Evolutionary conservation across 129 eudicot species (phyloP), one percentile per base, ranked within the genome.

Genomic region (Artemisia argyi): DNA sequence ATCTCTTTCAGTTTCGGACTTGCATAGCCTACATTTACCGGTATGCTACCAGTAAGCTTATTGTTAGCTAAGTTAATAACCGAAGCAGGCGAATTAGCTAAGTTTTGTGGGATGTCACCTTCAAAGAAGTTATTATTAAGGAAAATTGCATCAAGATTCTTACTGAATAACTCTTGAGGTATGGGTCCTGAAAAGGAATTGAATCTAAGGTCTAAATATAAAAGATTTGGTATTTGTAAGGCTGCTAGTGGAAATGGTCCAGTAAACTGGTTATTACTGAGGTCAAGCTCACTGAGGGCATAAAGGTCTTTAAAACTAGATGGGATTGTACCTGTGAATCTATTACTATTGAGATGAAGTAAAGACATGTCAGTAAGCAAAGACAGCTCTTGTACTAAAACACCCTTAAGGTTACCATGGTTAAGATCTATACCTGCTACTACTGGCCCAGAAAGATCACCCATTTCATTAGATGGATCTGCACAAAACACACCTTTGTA

Each of bases 401-500:
- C 77, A 13, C 98, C 98, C 73, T 77, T 65, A 9, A 93, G 84
- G 70, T 90, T 87, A 11, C 89, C 98, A 79, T 82, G 95, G 86
- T 93, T 93, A 65, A 93, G 98, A 87, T 93, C 98, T 76, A 93
- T 87, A 48, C 87, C 97, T 54, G 97, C 83, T 12, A 93, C 89
- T 5, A 83, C 83, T 12, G 69, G 80, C 16, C 73, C 81, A 1
- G 85, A 39, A 12, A 89, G 80, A 69, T 71, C 87, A 61, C 93
- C 92, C 76, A 75, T 68, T 39, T 53, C 71, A 48, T 77, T 77
- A 30, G 60, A 70, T 22, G 87, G 78, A 66, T 85, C 86, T 66
- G 92, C 82, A 73, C 98, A 93, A 47, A 89, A 93, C 11, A 93
- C 84, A 3, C 98, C 98, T 52, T 75, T 75, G 79, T 93, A 93